Evolutionary conservation across 805 yeast genomes (phyloP), one percentile per base, ranked within the genome.

Genomic region (Lachancea fermentati): DNA sequence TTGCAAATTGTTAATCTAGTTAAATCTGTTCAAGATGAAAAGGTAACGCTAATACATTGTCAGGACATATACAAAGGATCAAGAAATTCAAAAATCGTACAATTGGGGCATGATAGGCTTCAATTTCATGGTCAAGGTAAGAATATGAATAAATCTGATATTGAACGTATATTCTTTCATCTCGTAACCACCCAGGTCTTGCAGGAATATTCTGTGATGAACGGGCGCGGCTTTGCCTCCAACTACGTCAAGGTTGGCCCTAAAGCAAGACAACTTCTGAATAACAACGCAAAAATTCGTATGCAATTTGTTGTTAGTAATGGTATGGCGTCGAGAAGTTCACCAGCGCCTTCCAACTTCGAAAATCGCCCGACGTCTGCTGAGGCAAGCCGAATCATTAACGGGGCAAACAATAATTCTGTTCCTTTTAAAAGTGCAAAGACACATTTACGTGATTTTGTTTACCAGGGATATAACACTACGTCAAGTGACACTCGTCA

Each of bases 21-120:
- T 2, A 63, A 70, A 38, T 56, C 68, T 3, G 54, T 87, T 12
- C 79, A 78, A 47, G 60, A 60, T 19, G 72, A 71, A 13, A 76
- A 76, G 41, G 87, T 88, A 3, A 89, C 97, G 0, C 69, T 82
- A 7, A 69, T 84, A 9, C 81, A 86, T 50, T 81, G 91, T 55
- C 89, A 86, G 48, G 97, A 89, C 60, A 71, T 87, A 4, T 81
- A 80, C 59, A 76, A 81, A 51, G 96, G 97, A 0, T 75, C 87
- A 0, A 76, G 71, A 48, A 65, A 67, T 42, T 70, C 72, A n/a
- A 81, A 79, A 52, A 75, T 87, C 43, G 67, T 74, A 9, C 71
- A 68, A 25, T 67, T 76, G 33, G 86, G 88, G 0, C 85, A 82
- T 52, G 78, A 82, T 51, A 51, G 51, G 14, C 68, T 71, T 32